Conservation (phyloP, 495 filamentous ascomycete genomes). For the Wilcoxina mikolae region DNA sequence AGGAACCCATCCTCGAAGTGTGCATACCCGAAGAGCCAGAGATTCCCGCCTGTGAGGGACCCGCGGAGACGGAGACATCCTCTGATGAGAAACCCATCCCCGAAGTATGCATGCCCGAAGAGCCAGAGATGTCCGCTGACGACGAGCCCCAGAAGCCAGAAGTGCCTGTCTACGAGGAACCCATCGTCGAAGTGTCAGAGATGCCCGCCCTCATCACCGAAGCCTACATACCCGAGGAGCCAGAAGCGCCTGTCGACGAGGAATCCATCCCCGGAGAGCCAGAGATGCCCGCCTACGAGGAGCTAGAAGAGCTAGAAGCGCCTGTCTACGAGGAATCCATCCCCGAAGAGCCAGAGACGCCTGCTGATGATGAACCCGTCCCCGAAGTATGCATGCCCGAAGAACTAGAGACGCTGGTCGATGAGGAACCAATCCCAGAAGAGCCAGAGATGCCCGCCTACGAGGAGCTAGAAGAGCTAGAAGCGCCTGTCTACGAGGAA, state of each 20-base stretch:
- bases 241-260: not conserved
- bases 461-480: not conserved
- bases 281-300: not conserved
- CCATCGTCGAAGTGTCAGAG: not conserved
- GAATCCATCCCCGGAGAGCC: not conserved
- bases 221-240: not conserved
- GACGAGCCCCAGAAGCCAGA: not conserved
- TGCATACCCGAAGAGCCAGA: not conserved
- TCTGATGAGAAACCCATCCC: not conserved
- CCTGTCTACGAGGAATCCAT: not conserved
- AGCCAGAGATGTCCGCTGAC: not conserved
- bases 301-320: not conserved
- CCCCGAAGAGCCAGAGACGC: not conserved
- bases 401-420: not conserved
- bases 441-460: not conserved
- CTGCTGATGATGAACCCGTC: not conserved
- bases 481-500: not conserved
- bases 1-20: not conserved
- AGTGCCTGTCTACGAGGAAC: not conserved
- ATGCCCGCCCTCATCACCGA: not conserved
- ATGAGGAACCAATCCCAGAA: not conserved
- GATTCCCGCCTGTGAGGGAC: not conserved
- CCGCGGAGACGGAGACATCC: not conserved
- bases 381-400: not conserved
- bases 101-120: not conserved